Evolutionary conservation across 2,329 filamentous ascomycete species (phyloP), one percentile per base, ranked within the genome.

Genomic region (Zopfia rhizophila): DNA sequence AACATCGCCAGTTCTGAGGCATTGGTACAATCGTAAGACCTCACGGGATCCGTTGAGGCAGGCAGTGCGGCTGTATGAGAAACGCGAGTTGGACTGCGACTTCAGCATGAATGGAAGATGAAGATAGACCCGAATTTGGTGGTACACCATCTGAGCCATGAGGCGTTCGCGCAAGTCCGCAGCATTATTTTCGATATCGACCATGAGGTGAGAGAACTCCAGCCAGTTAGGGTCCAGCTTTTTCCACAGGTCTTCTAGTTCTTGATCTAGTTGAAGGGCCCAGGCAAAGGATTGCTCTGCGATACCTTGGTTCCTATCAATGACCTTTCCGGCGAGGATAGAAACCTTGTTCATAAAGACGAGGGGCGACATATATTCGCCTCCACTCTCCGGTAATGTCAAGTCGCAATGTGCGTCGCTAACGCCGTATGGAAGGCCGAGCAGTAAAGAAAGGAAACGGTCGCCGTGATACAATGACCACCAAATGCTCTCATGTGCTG

Each of bases 371-470:
- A 68, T 37, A 41, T 57, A 69, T 12, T 60, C 46, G 23, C 61
- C 56, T n/a, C n/a, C 23, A n/a, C 60, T 51, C 4, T 62, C 56
- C 3, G 63, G 63, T 30, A 70, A 55, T 7, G 44, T 60, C 28
- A 69, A 57, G 36, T 71, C 68, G 54, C 69, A 71, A 33, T 75
- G 72, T 2, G 61, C 45, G 47, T 77, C 73, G 48, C 46, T 60
- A 27, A 76, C 68, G 21, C 69, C 71, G 42, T 75, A 74, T 3
- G 82, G 82, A 5, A 84, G 71, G 10, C 82, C 82, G 3, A 84
- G 70, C n/a, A 82, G 67, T 13, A 82, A 58, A 17, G 79, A 79
- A 5, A 82, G 57, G 50, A 78, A 77, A 21, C 81, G 72, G 51
- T 85, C 82, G 2, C 67, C 67, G 23, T 70, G 65, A 39, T 69